A percentile compares a stretch with the other conserved stretches of the same genome.
phyloP scores from a whole-genome alignment of 2,329 filamentous ascomycete genomes.

The Venturia oleaginea region DNA sequence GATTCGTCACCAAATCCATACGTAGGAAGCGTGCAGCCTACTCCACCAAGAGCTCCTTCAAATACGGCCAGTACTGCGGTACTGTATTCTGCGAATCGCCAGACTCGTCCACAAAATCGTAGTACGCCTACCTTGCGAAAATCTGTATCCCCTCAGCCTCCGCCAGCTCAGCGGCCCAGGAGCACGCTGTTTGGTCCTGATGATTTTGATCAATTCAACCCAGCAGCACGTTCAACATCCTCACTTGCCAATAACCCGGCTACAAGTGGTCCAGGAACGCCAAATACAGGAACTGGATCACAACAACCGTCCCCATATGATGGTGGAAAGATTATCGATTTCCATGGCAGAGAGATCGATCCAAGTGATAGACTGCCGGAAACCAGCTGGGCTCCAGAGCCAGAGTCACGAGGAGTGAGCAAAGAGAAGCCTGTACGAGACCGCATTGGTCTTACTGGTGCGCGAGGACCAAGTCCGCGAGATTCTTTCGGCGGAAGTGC shows the following conservation, averaged over 20 bases:
- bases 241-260: slow-evolving; percentile 16
- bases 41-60: not conserved
- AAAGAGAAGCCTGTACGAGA: slow-evolving; percentile 29
- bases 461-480: slow-evolving; percentile 28
- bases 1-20: not conserved
- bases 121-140: slow-evolving; percentile 48
- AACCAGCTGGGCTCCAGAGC: slow-evolving; percentile 69
- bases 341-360: slow-evolving; percentile 68
- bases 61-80: slow-evolving; percentile 14
- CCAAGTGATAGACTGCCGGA: slow-evolving; percentile 73
- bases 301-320: not conserved
- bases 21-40: not conserved
- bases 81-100: not conserved
- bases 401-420: slow-evolving; percentile 50
- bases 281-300: slow-evolving; percentile 17
- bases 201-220: slow-evolving; percentile 65
- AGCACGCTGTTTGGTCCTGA: slow-evolving; percentile 57
- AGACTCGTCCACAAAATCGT: slow-evolving; percentile 5
- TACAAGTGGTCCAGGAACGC: slow-evolving; percentile 30
- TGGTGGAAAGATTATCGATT: slow-evolving; percentile 49
- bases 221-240: slow-evolving; percentile 32
- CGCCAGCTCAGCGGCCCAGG: slow-evolving; percentile 31
- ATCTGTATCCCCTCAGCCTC: slow-evolving; percentile 63
- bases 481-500: slow-evolving; percentile 12
- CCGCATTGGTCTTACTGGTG: slow-evolving; percentile 43